These are phyloP conservation scores for Coniochaeta prunicola DNA, from an alignment of 2,329 filamentous ascomycete genomes.

Conservation along the genomic window DNA sequence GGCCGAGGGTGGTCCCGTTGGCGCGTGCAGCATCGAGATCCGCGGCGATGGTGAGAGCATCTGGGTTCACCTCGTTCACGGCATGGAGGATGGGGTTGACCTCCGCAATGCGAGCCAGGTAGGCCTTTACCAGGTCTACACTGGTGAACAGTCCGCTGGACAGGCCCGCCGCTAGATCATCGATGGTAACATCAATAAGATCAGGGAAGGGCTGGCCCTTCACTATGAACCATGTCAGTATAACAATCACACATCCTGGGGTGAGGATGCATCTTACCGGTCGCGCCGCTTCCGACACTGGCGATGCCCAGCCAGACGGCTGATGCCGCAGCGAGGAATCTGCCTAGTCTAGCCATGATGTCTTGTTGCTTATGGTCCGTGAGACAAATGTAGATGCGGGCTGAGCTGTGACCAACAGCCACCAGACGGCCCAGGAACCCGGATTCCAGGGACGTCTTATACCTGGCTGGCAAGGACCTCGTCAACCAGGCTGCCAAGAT, in stretches of 20 bases:
- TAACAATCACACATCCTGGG: no score
- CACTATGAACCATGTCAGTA: background rate
- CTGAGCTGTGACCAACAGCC: background rate
- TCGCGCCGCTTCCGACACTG: background rate
- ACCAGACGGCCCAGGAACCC: background rate
- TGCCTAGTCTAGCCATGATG: conserved; percentile 1
- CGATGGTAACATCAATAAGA: conserved; percentile 5
- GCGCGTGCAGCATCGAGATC: background rate
- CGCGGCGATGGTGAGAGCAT: conserved; percentile 16
- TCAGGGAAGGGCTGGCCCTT: background rate
- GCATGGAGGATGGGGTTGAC: conserved; percentile 4
- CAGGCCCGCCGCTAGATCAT: conserved; percentile 5
- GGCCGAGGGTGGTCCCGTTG: background rate
- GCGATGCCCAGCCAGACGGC: conserved; percentile 1
- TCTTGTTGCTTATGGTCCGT: background rate
- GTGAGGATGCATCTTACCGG: no score
- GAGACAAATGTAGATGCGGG: background rate
- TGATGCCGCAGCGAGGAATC: background rate
- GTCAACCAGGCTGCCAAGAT: no score
- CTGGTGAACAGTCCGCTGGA: conserved; percentile 17
- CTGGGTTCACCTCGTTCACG: conserved; percentile 9
- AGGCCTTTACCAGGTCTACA: conserved; percentile 25
- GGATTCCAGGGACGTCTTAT: background rate
- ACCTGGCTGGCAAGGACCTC: background rate
- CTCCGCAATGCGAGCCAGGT: conserved; percentile 16